Conservation (phyloP, 495 filamentous ascomycete genomes). For the Parathielavia hyrcaniae region DNA sequence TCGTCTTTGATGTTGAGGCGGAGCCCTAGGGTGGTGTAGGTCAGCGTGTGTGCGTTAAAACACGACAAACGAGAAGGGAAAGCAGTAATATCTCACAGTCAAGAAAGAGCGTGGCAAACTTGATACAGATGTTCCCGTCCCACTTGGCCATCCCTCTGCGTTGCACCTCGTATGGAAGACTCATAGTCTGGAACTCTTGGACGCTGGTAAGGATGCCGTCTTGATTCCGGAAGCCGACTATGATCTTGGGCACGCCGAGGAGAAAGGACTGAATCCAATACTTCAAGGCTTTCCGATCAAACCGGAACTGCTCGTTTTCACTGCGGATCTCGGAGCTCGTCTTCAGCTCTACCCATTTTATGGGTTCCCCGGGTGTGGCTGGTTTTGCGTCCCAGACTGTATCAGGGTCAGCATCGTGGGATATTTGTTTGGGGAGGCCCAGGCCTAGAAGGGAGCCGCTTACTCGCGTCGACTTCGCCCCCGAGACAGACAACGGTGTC, state of each 20-base stretch:
- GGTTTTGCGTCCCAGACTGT: slow-evolving; percentile 82
- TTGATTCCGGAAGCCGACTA: slow-evolving; percentile 77
- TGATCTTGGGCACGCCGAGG: slow-evolving; percentile 82
- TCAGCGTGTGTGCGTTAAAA: background rate
- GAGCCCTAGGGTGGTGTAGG: slow-evolving; percentile 45
- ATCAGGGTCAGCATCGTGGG: background rate
- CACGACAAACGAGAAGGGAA: too few species aligned
- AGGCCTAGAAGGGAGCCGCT: slow-evolving; percentile 26
- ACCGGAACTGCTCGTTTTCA: slow-evolving; percentile 61
- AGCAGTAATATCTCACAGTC: slow-evolving; percentile 48
- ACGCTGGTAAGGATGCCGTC: slow-evolving; percentile 64
- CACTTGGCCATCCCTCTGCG: slow-evolving; percentile 58
- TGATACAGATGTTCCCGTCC: slow-evolving; percentile 89
- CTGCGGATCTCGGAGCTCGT: slow-evolving; percentile 65
- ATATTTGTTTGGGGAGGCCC: too few species aligned
- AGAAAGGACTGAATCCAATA: slow-evolving; percentile 97
- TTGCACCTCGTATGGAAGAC: slow-evolving; percentile 67
- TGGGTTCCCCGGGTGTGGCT: slow-evolving; percentile 52
- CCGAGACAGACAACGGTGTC: slow-evolving; percentile 65
- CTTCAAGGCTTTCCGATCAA: slow-evolving; percentile 83
- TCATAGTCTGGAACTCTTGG: slow-evolving; percentile 70
- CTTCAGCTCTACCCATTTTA: slow-evolving; percentile 94
- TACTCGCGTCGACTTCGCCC: slow-evolving; percentile 92
- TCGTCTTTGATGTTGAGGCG: slow-evolving; percentile 59
- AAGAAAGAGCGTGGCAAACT: slow-evolving; percentile 71